Evolutionary conservation across 768 basidiomycete species (phyloP).

Genomic region (Tubosaeta brunneosetosa): DNA sequence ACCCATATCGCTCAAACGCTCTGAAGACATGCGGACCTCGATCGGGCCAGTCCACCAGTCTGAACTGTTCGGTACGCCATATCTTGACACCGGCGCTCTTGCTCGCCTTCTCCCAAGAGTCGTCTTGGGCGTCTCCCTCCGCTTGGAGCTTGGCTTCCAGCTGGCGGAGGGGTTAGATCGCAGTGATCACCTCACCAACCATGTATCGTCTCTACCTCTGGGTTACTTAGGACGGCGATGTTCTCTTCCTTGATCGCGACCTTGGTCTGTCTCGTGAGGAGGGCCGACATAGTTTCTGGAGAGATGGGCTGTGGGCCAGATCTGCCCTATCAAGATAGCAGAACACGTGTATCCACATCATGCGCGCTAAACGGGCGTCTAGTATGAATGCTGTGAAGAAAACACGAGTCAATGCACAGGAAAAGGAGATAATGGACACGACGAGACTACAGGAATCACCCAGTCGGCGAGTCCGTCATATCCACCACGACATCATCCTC

Average conservation of each 20-base stretch:
- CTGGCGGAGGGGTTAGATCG: constrained; percentile 1
- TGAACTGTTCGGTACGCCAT: constrained; percentile 58
- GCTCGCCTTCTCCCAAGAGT: constrained; percentile 49
- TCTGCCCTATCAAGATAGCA: constrained; percentile 1
- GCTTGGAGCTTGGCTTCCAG: constrained; percentile 48
- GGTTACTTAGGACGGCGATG: constrained; percentile 53
- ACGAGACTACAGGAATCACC: background rate
- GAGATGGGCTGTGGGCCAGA: background rate
- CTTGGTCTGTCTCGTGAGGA: constrained; percentile 6
- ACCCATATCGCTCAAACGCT: constrained; percentile 38
- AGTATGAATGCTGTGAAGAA: too few relatives aligned
- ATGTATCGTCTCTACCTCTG: constrained; percentile 42
- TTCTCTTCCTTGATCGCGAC: constrained; percentile 60
- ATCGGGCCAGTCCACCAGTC: constrained; percentile 32
- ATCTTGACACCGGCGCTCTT: constrained; percentile 42
- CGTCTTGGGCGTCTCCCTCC: constrained; percentile 43
- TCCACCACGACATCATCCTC: constrained; percentile 22
- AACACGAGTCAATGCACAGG: too few relatives aligned
- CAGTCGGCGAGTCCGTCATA: constrained; percentile 20
- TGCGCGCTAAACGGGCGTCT: constrained; percentile 6
- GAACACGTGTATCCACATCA: constrained; percentile 14
- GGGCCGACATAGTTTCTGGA: constrained; percentile 5
- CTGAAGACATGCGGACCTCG: constrained; percentile 2
- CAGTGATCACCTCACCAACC: background rate
- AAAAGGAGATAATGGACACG: too few relatives aligned